Conservation (phyloP, 106 monocot species). For the Dioscorea zingiberensis region DNA sequence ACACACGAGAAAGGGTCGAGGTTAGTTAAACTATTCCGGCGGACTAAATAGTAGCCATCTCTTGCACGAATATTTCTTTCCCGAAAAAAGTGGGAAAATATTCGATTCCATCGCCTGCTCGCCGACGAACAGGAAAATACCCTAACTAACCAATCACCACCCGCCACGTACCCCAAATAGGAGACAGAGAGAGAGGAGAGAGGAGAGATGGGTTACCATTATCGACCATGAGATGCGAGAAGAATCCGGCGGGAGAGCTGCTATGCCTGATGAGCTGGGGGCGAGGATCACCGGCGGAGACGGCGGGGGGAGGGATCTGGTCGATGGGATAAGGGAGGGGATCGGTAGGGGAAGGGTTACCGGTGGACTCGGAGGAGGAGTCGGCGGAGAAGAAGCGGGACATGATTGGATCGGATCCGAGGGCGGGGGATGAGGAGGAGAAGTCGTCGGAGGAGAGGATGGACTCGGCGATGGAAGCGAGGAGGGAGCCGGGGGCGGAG, state of each 20-base stretch:
- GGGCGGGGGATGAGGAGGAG: too few relatives aligned
- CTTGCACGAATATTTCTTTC: too few relatives aligned
- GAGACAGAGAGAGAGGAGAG: neutral
- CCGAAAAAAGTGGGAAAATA: too few relatives aligned
- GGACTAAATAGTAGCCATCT: too few relatives aligned
- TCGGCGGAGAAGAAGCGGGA: constrained; percentile 7
- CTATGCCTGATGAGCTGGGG: constrained; percentile 31
- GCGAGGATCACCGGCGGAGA: neutral
- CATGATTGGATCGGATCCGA: too few relatives aligned
- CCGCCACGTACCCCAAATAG: too few relatives aligned
- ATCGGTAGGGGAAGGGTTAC: constrained; percentile 1
- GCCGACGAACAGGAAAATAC: too few relatives aligned
- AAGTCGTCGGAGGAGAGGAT: constrained; percentile 16
- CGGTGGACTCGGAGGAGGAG: constrained; percentile 46
- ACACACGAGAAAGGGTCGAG: too few relatives aligned
- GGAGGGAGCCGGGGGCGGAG: constrained; percentile 87
- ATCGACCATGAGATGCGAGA: constrained; percentile 66
- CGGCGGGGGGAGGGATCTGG: neutral
- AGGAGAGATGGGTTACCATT: constrained; percentile 31
- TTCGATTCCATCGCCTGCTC: too few relatives aligned
- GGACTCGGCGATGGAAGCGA: constrained; percentile 59
- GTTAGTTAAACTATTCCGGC: too few relatives aligned
- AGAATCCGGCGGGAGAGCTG: constrained; percentile 88
- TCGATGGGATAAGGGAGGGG: too few relatives aligned
- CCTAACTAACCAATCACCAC: too few relatives aligned